phyloP scores from a whole-genome alignment of 2,329 filamentous ascomycete species.

The Pseudonectria buxi region DNA sequence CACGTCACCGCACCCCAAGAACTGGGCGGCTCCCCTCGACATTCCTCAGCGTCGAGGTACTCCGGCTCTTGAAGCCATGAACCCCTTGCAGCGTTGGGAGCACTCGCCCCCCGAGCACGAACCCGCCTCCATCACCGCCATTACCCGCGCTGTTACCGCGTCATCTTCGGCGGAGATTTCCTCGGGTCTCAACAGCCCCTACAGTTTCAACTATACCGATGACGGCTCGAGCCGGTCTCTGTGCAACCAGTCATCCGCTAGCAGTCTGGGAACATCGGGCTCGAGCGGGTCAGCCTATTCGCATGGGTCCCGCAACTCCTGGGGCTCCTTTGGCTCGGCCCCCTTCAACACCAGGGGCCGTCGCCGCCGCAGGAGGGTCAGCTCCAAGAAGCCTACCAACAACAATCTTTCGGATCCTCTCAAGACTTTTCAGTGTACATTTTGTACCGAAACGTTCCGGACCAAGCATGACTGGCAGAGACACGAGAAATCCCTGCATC shows the following conservation, averaged over 20 bases:
- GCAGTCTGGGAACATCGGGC: constrained; percentile 54
- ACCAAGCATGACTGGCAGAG: constrained; percentile 65
- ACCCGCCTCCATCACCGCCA: constrained; percentile 52
- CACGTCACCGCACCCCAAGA: constrained; percentile 60
- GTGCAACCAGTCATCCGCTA: constrained; percentile 53
- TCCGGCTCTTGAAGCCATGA: constrained; percentile 47
- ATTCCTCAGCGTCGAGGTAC: constrained; percentile 59
- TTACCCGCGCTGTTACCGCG: constrained; percentile 50
- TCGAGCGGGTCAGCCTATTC: constrained; percentile 56
- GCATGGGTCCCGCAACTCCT: constrained; percentile 50
- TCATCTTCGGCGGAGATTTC: constrained; percentile 41
- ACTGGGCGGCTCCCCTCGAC: constrained; percentile 59
- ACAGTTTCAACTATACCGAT: constrained; percentile 51
- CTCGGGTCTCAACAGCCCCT: constrained; percentile 52
- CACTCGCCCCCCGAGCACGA: constrained; percentile 55
- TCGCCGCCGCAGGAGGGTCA: constrained; percentile 42
- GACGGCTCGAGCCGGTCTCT: constrained; percentile 53
- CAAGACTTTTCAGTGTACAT: constrained; percentile 60
- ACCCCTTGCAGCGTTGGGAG: constrained; percentile 52
- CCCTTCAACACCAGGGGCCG: constrained; percentile 37
- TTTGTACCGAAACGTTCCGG: constrained; percentile 61
- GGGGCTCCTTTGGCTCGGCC: constrained; percentile 43
- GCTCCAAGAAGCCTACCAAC: constrained; percentile 31
- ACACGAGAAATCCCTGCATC: constrained; percentile 61
- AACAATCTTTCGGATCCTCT: constrained; percentile 34